Evolutionary conservation across 2,329 filamentous ascomycete species (phyloP).

Genomic region (Boeremia lycopersici): DNA sequence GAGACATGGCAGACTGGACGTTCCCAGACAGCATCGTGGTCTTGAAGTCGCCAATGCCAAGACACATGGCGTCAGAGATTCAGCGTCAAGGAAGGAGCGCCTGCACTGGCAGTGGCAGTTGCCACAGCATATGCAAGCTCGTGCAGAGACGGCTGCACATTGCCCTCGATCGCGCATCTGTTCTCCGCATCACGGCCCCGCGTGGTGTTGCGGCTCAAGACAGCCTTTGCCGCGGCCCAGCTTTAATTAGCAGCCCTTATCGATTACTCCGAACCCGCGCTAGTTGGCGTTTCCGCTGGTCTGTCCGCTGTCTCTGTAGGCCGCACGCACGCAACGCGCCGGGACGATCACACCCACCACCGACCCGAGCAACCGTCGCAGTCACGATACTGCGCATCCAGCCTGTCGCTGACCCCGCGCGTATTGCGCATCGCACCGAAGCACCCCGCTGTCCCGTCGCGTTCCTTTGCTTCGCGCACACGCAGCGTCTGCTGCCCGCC

Average conservation of each 20-base stretch:
- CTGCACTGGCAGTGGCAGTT: neutral
- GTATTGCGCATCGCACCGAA: conserved; percentile 10
- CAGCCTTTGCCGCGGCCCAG: conserved; percentile 15
- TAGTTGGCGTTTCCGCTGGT: conserved; percentile 3
- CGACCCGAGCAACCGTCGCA: conserved; percentile 10
- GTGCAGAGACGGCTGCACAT: conserved; percentile 3
- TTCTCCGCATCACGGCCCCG: conserved; percentile 1
- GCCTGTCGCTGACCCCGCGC: conserved; percentile 12
- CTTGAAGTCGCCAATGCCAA: conserved; percentile 3
- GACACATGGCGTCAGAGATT: conserved; percentile 15
- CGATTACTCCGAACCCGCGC: conserved; percentile 19
- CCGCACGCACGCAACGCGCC: conserved; percentile 25
- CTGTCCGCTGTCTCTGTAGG: conserved; percentile 15
- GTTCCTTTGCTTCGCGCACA: neutral
- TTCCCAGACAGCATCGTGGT: neutral
- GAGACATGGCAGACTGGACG: neutral
- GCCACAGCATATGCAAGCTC: conserved; percentile 6
- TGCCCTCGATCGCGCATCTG: neutral
- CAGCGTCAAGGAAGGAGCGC: conserved; percentile 2
- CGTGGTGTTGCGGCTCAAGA: conserved; percentile 20
- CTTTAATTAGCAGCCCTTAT: conserved; percentile 24
- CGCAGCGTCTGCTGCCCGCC: conserved; percentile 21
- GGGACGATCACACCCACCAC: conserved; percentile 24
- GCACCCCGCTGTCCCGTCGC: conserved; percentile 4
- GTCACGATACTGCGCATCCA: conserved; percentile 12